These are phyloP conservation scores for Papilionanthe hybrid DNA, from an alignment of 116 monocot genomes.

Conservation along the genomic window DNA sequence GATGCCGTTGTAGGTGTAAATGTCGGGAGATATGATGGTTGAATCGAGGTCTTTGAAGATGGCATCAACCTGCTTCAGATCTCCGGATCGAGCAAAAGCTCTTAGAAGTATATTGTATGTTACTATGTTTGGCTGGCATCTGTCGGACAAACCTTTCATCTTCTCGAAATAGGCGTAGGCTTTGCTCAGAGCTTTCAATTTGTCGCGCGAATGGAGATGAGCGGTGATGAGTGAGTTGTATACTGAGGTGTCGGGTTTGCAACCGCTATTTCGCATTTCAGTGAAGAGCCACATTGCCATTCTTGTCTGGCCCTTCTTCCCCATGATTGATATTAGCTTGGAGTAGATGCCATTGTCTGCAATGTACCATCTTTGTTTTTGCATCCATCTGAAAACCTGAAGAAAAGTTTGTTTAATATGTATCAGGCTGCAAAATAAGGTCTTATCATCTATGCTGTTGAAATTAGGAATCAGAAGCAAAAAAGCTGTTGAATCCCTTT, in stretches of 20 bases:
- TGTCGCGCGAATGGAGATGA: slow-evolving; percentile 80
- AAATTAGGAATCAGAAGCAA: too few relatives aligned
- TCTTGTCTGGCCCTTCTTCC: slow-evolving; percentile 89
- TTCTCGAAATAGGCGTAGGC: slow-evolving; percentile 77
- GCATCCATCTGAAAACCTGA: slow-evolving; percentile 99
- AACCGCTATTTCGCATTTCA: slow-evolving; percentile 93
- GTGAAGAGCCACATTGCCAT: slow-evolving; percentile 99
- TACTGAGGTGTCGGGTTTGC: slow-evolving; percentile 88
- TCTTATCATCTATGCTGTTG: too few relatives aligned
- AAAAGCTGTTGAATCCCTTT: too few relatives aligned
- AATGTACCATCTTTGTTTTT: slow-evolving; percentile 88
- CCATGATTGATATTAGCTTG: slow-evolving; percentile 94
- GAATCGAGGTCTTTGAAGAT: slow-evolving; percentile 81
- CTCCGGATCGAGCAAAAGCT: slow-evolving; percentile 80
- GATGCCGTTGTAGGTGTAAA: slow-evolving; percentile 88
- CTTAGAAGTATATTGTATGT: slow-evolving; percentile 94
- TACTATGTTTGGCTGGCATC: slow-evolving; percentile 80
- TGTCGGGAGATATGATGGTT: slow-evolving; percentile 55
- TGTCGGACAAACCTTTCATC: slow-evolving; percentile 78
- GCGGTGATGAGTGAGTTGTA: slow-evolving; percentile 90
- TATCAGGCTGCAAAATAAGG: neutral
- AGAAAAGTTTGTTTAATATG: neutral
- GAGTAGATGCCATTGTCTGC: slow-evolving; percentile 96
- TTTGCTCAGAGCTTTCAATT: slow-evolving; percentile 75
- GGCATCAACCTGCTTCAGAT: slow-evolving; percentile 58